Percentiles rank a stretch among this genome's conserved stretches.
phyloP scores from a whole-genome alignment of 1,284 basidiomycete genomes.

The Microbotryum intermedium region DNA sequence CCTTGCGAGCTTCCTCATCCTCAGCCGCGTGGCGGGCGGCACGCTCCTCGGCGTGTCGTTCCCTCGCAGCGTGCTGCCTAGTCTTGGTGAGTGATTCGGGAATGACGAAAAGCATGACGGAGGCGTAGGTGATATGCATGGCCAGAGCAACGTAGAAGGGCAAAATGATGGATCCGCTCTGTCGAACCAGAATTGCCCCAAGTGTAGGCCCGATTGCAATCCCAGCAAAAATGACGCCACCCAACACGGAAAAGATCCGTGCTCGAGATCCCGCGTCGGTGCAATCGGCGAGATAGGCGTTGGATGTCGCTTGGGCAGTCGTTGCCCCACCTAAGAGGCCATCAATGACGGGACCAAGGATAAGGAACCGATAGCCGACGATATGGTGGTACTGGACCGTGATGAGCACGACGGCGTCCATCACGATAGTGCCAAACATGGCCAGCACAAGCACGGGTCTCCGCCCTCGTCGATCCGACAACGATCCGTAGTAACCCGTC shows the following conservation, averaged over 20 bases:
- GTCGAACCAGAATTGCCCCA: slow-evolving; percentile 14
- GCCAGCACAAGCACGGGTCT: slow-evolving; percentile 24
- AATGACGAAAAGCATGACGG: slow-evolving; percentile 2
- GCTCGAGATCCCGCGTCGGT: slow-evolving; percentile 28
- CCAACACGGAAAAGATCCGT: slow-evolving; percentile 23
- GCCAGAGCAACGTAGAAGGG: slow-evolving; percentile 27
- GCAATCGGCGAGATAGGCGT: slow-evolving; percentile 27
- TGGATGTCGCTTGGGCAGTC: slow-evolving; percentile 25
- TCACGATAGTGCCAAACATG: slow-evolving; percentile 20
- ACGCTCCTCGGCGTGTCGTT: slow-evolving; percentile 8
- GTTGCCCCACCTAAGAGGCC: slow-evolving; percentile 22
- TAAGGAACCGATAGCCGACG: slow-evolving; percentile 28
- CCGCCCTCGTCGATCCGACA: slow-evolving; percentile 19
- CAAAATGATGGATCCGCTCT: slow-evolving; percentile 9
- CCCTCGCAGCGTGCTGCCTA: slow-evolving; percentile 6
- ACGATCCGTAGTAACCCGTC: slow-evolving; percentile 26
- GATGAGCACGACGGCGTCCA: slow-evolving; percentile 29
- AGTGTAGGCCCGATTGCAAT: slow-evolving; percentile 24
- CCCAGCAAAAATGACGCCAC: slow-evolving; percentile 25
- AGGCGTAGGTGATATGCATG: slow-evolving; percentile 9
- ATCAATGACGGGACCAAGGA: slow-evolving; percentile 27
- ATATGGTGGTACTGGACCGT: slow-evolving; percentile 26
- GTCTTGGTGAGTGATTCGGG: slow-evolving; percentile 20
- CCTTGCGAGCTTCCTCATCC: neutral
- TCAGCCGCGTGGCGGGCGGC: neutral